phyloP scores from a whole-genome alignment of 208 protist species.

The Crithidia sp. region DNA sequence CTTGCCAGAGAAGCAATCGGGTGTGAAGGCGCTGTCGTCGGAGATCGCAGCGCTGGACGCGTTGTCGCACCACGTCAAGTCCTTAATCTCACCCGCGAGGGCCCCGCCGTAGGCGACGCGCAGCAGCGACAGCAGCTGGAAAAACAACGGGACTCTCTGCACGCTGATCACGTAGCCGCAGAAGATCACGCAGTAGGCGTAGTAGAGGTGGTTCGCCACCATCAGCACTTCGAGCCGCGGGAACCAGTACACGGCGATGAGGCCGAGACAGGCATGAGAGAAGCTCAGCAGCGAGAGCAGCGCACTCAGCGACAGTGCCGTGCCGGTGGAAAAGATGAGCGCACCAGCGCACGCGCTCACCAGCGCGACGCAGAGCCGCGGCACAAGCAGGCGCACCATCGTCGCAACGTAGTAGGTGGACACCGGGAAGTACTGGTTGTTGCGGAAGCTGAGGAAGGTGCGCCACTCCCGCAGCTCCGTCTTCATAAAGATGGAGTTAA shows the following conservation, averaged over 20 bases:
- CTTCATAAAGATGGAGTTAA: constrained; percentile 52
- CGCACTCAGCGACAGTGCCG: constrained; percentile 29
- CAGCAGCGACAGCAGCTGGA: constrained; percentile 46
- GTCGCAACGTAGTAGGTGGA: constrained; percentile 51
- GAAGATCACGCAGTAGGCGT: constrained; percentile 59
- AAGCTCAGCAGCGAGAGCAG: constrained; percentile 48
- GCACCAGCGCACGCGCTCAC: constrained; percentile 30
- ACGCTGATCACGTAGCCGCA: constrained; percentile 55
- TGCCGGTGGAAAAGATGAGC: constrained; percentile 30
- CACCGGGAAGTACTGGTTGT: constrained; percentile 46
- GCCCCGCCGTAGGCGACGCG: constrained; percentile 55
- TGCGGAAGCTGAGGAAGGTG: constrained; percentile 35
- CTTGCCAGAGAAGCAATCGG: constrained; percentile 15
- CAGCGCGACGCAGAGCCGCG: constrained; percentile 35
- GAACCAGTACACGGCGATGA: constrained; percentile 49
- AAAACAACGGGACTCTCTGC: constrained; percentile 33
- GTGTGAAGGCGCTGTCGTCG: not conserved
- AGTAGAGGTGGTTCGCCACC: constrained; percentile 39
- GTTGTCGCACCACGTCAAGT: constrained; percentile 30
- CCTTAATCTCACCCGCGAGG: constrained; percentile 34
- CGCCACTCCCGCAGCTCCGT: constrained; percentile 50
- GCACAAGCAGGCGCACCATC: constrained; percentile 38
- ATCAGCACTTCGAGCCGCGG: constrained; percentile 28
- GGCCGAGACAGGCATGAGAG: constrained; percentile 38
- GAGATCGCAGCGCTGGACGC: not conserved